Evolutionary conservation across 2,329 filamentous ascomycete species (phyloP).

Genomic region (Lomentospora prolificans): DNA sequence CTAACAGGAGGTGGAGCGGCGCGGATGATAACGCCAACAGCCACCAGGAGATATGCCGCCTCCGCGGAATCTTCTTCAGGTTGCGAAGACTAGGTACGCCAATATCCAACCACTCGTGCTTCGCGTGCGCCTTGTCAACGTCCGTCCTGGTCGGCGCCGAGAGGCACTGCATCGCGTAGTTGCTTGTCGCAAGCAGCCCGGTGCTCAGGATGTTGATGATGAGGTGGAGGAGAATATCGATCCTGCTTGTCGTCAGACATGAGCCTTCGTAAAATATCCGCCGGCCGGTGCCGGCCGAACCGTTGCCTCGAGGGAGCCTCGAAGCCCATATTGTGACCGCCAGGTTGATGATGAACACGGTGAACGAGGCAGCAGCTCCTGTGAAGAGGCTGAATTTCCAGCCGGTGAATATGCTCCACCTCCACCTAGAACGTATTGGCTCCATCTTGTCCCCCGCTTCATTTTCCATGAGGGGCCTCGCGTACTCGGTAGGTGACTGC

Average conservation of each 20-base stretch:
- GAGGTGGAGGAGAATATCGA: not conserved
- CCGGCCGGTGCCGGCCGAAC: not conserved
- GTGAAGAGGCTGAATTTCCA: not conserved
- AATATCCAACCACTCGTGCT: conserved; percentile 13
- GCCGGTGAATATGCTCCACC: too few species aligned
- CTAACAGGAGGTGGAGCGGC: not conserved
- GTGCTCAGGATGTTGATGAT: not conserved
- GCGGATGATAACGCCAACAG: not conserved
- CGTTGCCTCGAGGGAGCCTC: not conserved
- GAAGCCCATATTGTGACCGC: not conserved
- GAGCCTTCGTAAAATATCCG: not conserved
- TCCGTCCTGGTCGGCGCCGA: conserved; percentile 22
- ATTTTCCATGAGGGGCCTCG: too few species aligned
- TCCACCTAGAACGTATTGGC: too few species aligned
- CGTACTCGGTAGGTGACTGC: too few species aligned
- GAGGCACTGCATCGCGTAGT: conserved; percentile 25
- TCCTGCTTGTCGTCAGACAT: not conserved
- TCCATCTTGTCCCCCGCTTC: too few species aligned
- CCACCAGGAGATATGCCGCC: not conserved
- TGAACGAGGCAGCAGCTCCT: not conserved
- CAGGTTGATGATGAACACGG: not conserved
- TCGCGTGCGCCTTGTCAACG: conserved; percentile 15
- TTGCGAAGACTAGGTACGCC: conserved; percentile 14
- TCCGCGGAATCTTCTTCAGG: conserved; percentile 2
- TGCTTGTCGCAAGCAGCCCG: conserved; percentile 13